Evolutionary conservation across 2,329 filamentous ascomycete genomes (phyloP).

Genomic region (Colletotrichum destructivum): DNA sequence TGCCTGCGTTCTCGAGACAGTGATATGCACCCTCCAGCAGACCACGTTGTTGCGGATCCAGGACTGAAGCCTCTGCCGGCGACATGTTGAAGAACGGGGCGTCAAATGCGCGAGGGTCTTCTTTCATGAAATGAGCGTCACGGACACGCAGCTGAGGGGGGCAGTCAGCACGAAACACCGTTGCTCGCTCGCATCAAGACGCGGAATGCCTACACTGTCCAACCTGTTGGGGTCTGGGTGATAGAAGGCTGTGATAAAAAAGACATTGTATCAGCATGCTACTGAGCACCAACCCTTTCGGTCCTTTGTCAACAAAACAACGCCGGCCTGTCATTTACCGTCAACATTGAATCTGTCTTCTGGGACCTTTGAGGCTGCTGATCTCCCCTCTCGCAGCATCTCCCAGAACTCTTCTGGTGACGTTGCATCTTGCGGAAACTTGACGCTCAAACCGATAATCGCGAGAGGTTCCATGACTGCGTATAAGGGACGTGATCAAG

Average conservation of each 20-base stretch:
- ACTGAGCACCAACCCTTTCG: too few relatives aligned
- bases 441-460: conserved; percentile 45
- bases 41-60: conserved; percentile 67
- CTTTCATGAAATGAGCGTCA: conserved; percentile 23
- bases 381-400: background rate
- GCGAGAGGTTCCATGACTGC: conserved; percentile 38
- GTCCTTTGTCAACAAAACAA: too few relatives aligned
- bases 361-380: background rate
- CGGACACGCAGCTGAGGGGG: too few relatives aligned
- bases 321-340: background rate
- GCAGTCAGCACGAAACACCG: too few relatives aligned
- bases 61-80: conserved; percentile 14
- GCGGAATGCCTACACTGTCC: conserved; percentile 6
- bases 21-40: conserved; percentile 66
- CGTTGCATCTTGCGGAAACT: conserved; percentile 41
- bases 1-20: conserved; percentile 64
- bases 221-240: conserved; percentile 17
- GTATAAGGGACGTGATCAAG: background rate
- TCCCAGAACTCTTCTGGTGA: conserved; percentile 22
- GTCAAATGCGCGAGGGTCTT: conserved; percentile 24
- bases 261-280: too few relatives aligned
- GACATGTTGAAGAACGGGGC: conserved; percentile 35
- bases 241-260: conserved; percentile 1
- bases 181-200: too few relatives aligned
- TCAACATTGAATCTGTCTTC: conserved; percentile 16